Evolutionary conservation across 768 basidiomycete genomes (phyloP), one percentile per base, ranked within the genome.

Genomic region (Infundibulicybe gibba): DNA sequence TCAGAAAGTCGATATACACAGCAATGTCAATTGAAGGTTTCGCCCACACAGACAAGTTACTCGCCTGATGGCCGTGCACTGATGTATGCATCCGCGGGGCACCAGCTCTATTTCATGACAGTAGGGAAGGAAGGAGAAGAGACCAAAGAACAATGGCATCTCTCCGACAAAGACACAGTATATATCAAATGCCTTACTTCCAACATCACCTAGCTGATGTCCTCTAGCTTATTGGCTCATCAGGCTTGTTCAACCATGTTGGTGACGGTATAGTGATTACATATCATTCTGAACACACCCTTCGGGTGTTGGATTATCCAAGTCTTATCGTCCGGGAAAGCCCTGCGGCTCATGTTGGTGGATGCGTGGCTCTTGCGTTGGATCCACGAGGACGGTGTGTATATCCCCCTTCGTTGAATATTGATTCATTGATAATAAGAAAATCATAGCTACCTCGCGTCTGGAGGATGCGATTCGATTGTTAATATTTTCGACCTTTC

Each of bases 391-490:
- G 88, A 62, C 74, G 78, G 85, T 81, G 39, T 45, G 66, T 49
- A 14, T 13, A 38, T 2, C 13, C 12, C 25, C 42, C 38, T 32
- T 32, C 14, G 42, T n/a, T 16, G 20, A 13, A 8, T 35, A 5
- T 2, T 3, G 30, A 25, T 25, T 25, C 25, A 25, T 25, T 17
- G 5, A 16, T 16, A 17, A 3, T 50, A 43, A 51, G 17, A 37
- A 13, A 43, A 39, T 32, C 15, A n/a, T 52, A 85, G 83, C 44
- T 90, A 90, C 53, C 74, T 90, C 34, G 87, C 87, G 1, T 85
- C 87, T 1, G 88, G 89, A 30, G 89, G 89, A 11, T 75, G 79
- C 46, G 89, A 92, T 58, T 87, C 87, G 6, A 90, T 92, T 45
- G 82, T 92, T 41, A 87, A 90, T 56, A 68, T 91, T 59, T 90